Percentiles rank a stretch among this genome's conserved stretches.
These are phyloP conservation scores for Thelonectria rubi DNA, from an alignment of 2,329 filamentous ascomycete genomes.

Conservation along the genomic window DNA sequence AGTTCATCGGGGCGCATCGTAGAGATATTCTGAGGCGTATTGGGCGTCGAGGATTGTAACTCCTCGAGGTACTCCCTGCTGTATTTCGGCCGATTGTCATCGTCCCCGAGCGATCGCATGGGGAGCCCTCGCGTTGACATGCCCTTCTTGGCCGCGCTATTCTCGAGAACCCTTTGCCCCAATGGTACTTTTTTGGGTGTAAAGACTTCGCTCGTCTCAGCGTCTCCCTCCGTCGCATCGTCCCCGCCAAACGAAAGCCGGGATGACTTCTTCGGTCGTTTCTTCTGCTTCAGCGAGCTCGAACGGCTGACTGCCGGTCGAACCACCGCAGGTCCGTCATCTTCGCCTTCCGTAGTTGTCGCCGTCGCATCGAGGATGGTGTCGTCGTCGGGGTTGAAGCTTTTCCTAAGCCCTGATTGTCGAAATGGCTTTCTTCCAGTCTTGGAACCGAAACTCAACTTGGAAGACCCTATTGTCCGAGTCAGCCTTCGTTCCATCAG, in stretches of 20 bases:
- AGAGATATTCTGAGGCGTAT: constrained; percentile 74
- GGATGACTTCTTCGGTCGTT: constrained; percentile 64
- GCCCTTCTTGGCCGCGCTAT: constrained; percentile 68
- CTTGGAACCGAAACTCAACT: constrained; percentile 54
- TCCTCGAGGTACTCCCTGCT: constrained; percentile 88
- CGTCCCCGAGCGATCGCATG: constrained; percentile 63
- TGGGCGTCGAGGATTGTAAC: constrained; percentile 85
- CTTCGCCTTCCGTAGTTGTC: constrained; percentile 52
- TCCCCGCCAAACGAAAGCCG: constrained; percentile 80
- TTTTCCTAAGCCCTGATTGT: constrained; percentile 67
- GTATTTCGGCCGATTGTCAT: constrained; percentile 80
- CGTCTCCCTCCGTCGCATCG: constrained; percentile 60
- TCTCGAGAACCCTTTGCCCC: constrained; percentile 71
- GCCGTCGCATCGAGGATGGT: constrained; percentile 34
- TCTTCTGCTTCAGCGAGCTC: constrained; percentile 69
- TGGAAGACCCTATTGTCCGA: constrained; percentile 44
- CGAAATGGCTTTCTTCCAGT: constrained; percentile 62
- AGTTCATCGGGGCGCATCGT: constrained; percentile 56
- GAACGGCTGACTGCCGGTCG: constrained; percentile 59
- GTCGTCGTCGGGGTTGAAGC: constrained; percentile 57
- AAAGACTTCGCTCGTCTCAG: constrained; percentile 59
- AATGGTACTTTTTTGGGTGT: constrained; percentile 74
- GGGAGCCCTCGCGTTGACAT: constrained; percentile 61
- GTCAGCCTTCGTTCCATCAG: constrained; percentile 52
- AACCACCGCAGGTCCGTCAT: constrained; percentile 58